Percentiles rank a stretch among this genome's conserved stretches.
Evolutionary conservation across 768 basidiomycete genomes (phyloP).

Genomic region (Lactifluus piperatus): DNA sequence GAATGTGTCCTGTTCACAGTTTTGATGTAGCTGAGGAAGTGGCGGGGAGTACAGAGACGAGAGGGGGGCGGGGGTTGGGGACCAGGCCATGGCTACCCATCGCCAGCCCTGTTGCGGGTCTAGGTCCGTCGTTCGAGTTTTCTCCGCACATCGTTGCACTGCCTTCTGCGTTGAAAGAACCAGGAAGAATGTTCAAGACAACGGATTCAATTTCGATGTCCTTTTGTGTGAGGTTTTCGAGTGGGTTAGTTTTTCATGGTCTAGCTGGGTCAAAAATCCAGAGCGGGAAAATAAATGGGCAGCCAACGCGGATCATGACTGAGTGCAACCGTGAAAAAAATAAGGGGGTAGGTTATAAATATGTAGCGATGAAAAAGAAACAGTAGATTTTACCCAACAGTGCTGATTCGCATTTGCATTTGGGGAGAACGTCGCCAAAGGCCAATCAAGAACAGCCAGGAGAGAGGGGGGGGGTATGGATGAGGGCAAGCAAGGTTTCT

Average conservation of each 20-base stretch:
- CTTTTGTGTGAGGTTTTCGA: slow-evolving; percentile 1
- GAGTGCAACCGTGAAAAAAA: slow-evolving; percentile 9
- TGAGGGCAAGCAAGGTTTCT: slow-evolving; percentile 36
- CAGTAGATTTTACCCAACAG: slow-evolving; percentile 3
- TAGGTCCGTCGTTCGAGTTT: not conserved
- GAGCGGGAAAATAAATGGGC: slow-evolving; percentile 2
- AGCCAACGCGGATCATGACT: slow-evolving; percentile 2
- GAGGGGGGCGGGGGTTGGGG: not conserved
- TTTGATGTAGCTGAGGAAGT: not conserved
- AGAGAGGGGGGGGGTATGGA: slow-evolving; percentile 41
- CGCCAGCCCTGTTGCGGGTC: not conserved
- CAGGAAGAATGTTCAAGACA: slow-evolving; percentile 9
- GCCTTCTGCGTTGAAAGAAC: slow-evolving; percentile 6
- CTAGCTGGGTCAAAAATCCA: slow-evolving; percentile 10
- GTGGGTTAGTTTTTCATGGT: slow-evolving; percentile 5
- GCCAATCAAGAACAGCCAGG: slow-evolving; percentile 43
- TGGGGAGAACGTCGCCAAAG: slow-evolving; percentile 37
- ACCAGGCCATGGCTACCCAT: not conserved
- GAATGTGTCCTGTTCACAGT: not conserved
- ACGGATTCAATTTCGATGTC: slow-evolving; percentile 15
- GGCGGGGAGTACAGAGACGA: not conserved
- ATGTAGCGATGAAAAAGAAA: slow-evolving; percentile 3
- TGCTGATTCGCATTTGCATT: slow-evolving; percentile 20
- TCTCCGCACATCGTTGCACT: slow-evolving; percentile 3
- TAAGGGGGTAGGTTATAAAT: slow-evolving; percentile 10